Evolutionary conservation across 75 land plant genomes (phyloP).

Genomic region (Pinus tabuliformis): DNA sequence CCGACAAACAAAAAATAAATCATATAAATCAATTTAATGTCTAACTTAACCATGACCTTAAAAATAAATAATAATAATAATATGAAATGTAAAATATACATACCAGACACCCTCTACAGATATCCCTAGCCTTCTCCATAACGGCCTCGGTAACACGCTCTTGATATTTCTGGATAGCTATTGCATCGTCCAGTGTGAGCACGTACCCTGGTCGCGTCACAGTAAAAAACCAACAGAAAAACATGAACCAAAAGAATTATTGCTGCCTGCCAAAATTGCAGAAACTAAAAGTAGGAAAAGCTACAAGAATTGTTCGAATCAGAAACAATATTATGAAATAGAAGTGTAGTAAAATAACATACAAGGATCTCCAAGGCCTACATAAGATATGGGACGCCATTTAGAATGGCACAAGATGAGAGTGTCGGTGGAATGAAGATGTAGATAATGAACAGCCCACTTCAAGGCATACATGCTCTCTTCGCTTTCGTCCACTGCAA

Average conservation of each 20-base stretch:
- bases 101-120: constrained; percentile 13
- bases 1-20: too few relatives aligned
- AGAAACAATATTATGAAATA: not conserved
- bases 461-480: constrained; percentile 29
- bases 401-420: constrained; percentile 21
- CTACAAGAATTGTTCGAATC: not conserved
- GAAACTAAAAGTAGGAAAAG: not conserved
- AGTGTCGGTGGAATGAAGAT: not conserved
- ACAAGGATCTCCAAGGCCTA: constrained; percentile 11
- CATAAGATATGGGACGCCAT: constrained; percentile 8
- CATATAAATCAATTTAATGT: too few relatives aligned
- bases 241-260: too few relatives aligned
- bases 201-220: not conserved
- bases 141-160: constrained; percentile 11
- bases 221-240: not conserved
- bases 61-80: too few relatives aligned
- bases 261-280: not conserved
- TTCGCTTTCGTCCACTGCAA: constrained; percentile 39
- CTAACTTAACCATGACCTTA: too few relatives aligned
- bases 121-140: constrained; percentile 26
- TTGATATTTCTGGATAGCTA: constrained; percentile 5
- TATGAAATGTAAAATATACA: not conserved
- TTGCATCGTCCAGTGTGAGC: constrained; percentile 2
- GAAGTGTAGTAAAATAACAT: not conserved
- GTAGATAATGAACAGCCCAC: constrained; percentile 22